Evolutionary conservation across 139 green algal genomes (phyloP), one percentile per base, ranked within the genome.

Genomic region (Chlamydomonas sphaeroides): DNA sequence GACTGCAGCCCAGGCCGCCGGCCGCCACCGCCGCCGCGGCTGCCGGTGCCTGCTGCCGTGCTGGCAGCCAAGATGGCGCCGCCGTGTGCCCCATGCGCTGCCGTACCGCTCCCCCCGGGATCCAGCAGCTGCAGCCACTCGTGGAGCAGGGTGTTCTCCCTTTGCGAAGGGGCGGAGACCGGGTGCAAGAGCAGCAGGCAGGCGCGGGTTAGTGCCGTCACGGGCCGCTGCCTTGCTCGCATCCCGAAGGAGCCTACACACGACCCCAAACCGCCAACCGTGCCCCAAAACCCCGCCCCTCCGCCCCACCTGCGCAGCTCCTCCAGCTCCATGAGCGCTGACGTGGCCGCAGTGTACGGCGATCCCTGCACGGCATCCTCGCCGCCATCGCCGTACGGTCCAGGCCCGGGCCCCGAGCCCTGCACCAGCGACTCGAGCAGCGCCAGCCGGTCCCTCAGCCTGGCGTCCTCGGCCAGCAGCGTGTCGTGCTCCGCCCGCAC

Each of bases 291-390:
- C 35, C 4, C 41, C 1, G 5, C 39, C 42, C 0, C 7, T 32
- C 4, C 62, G 7, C 30, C 71, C 15, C 35, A 79, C 80, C 80
- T 78, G 0, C 84, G 38, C 28, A 88, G 84, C 67, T 88, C 84
- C 74, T 84, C 73, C 65, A 89, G 68, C 85, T 87, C 79, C 57
- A 84, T 83, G 6, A 84, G 59, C 25, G 83, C 63, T 17, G 79
- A 67, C 4, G 74, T 65, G 32, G 61, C 79, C 3, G 76, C 72
- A 1, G 85, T 86, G 85, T 86, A 78, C n/a, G 71, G 2, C 25
- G 57, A n/a, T n/a, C n/a, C 84, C 39, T 53, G 45, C 45, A 2
- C 49, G 10, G n/a, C 18, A 32, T 38, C 42, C 5, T 65, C 49
- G 28, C 77, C 56, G 26, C 59, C 74, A 36, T 6, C 39, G n/a